These are phyloP conservation scores for Monascus ruber DNA, from an alignment of 2,329 filamentous ascomycete species.

Conservation along the genomic window DNA sequence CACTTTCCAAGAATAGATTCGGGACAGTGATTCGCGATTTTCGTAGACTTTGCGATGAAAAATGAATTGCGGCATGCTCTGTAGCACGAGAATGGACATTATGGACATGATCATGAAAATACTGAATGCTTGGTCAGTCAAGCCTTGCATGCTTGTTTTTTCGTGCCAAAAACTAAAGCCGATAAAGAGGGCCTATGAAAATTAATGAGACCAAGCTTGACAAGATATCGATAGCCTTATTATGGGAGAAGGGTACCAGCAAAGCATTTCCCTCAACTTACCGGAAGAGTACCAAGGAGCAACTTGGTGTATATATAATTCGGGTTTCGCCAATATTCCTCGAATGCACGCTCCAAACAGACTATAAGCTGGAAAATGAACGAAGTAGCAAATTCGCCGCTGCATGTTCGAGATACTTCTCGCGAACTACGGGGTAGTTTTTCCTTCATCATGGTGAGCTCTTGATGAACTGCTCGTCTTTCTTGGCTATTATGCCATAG, in stretches of 20 bases:
- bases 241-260: constrained; percentile 29
- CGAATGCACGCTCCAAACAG: constrained; percentile 63
- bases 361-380: constrained; percentile 55
- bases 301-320: constrained; percentile 77
- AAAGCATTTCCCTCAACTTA: constrained; percentile 34
- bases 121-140: constrained; percentile 83
- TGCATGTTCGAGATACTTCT: constrained; percentile 39
- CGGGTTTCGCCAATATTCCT: constrained; percentile 84
- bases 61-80: constrained; percentile 47
- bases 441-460: constrained; percentile 30
- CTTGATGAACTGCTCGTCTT: constrained; percentile 35
- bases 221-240: not conserved
- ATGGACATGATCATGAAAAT: constrained; percentile 75
- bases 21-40: constrained; percentile 48
- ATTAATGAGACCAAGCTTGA: not conserved
- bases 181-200: constrained; percentile 57
- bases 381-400: constrained; percentile 68
- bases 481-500: constrained; percentile 50
- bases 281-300: constrained; percentile 52
- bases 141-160: constrained; percentile 60
- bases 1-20: constrained; percentile 59
- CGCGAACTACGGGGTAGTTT: constrained; percentile 19
- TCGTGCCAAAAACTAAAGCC: constrained; percentile 71
- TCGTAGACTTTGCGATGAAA: constrained; percentile 46
- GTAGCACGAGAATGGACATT: constrained; percentile 46